phyloP scores from a whole-genome alignment of 306 rosid genomes.

The Quercus aquifolioides region DNA sequence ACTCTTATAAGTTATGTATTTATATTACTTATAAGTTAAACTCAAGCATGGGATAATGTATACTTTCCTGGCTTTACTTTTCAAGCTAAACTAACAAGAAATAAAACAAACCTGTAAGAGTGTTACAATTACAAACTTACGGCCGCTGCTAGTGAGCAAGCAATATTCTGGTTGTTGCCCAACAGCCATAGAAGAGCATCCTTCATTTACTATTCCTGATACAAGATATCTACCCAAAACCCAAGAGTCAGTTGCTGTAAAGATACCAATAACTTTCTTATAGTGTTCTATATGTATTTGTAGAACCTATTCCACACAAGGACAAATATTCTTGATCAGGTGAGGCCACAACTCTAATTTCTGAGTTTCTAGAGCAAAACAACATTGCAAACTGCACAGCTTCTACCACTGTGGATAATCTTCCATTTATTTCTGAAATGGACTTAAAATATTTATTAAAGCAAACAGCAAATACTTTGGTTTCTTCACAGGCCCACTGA shows the following conservation, averaged over 20 bases:
- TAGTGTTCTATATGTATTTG: conserved; percentile 49
- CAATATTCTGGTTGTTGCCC: conserved; percentile 52
- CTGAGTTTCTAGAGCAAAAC: conserved; percentile 64
- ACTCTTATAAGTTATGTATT: not conserved
- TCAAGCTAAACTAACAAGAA: not conserved
- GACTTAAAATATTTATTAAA: conserved; percentile 41
- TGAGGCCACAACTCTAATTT: conserved; percentile 42
- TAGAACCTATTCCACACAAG: conserved; percentile 56
- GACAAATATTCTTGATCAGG: conserved; percentile 42
- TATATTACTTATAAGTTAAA: not conserved
- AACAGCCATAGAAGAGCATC: conserved; percentile 27
- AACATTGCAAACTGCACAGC: conserved; percentile 39
- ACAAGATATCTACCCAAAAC: conserved; percentile 58
- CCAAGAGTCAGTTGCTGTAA: conserved; percentile 63
- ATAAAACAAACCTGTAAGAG: conserved; percentile 56
- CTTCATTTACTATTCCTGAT: conserved; percentile 49
- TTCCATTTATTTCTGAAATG: conserved; percentile 41
- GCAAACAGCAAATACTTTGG: conserved; percentile 38
- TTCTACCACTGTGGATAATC: conserved; percentile 42
- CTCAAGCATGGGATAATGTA: not conserved
- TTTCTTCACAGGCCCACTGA: conserved; percentile 51
- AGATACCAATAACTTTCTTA: conserved; percentile 53
- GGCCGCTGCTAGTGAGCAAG: conserved; percentile 64
- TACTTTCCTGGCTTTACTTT: not conserved
- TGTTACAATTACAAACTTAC: conserved; percentile 57